Base-by-base conservation (phyloP, 2,329 filamentous ascomycete species). In the Fusarium torreyae region DNA sequence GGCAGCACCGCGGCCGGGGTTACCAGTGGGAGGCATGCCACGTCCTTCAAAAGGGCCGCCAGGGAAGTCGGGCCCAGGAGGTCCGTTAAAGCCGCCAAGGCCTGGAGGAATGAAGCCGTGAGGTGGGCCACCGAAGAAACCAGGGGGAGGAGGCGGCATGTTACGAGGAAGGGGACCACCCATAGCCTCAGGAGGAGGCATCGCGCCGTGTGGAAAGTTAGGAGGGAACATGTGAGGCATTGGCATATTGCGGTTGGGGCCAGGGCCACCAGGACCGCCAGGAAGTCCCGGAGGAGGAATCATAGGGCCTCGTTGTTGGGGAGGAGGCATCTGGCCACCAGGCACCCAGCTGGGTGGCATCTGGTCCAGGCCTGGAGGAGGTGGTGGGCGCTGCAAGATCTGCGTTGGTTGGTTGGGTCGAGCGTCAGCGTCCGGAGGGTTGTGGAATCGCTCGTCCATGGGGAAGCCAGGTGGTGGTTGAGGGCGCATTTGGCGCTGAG, bases 361-460 rank as follows among this genome's bases (percentile, higher is more conserved):
- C 71, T 87, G 86, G 45, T 89, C 88, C 40, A 91, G 79, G 9
- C 89, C 88, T 3, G 87, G 87, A 18, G 85, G 86, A 1, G 84
- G 86, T 7, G 85, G 87, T n/a, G 87, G 88, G 7, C 88, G 86
- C 77, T 91, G 88, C 22, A 91, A 77, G 54, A 91, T 91, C 74
- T 91, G 88, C 6, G 88, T 89, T 6, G 87, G 88, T 68, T 88
- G 86, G 59, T 83, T 84, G 26, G 81, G 81, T 38, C 82, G 82
- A 59, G 77, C 70, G 42, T 88, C 86, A 24, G 78, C 79, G 28
- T 88, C 84, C 15, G 79, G 42, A 26, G 57, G 77, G 50, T 81
- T 83, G 56, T 84, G 85, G 73, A 86, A 86, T 24, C 82, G 77
- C 17, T 88, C 86, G 17, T 89, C 85, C 70, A 87, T 84, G 18